These are phyloP conservation scores for Phytophthora uliginosa DNA, from an alignment of 352 stramenopile species.

Conservation along the genomic window DNA sequence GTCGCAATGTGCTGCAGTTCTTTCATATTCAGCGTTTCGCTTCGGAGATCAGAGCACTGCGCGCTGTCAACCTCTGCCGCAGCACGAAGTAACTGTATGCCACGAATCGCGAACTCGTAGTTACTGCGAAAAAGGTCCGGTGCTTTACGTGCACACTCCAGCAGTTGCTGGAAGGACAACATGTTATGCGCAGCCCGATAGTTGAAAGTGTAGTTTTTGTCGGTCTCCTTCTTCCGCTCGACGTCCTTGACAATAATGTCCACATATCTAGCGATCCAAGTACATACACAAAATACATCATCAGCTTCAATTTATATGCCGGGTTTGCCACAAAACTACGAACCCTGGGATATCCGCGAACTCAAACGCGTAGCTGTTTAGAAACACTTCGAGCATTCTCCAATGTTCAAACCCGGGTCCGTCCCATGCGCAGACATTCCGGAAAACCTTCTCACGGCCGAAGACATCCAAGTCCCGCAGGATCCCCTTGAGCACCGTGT, in stretches of 20 bases:
- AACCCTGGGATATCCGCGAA: constrained; percentile 52
- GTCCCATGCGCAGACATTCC: constrained; percentile 27
- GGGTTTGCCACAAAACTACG: not conserved
- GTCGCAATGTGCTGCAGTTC: constrained; percentile 34
- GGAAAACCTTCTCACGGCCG: constrained; percentile 38
- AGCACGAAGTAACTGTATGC: constrained; percentile 37
- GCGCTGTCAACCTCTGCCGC: constrained; percentile 26
- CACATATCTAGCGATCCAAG: constrained; percentile 19
- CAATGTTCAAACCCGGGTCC: constrained; percentile 25
- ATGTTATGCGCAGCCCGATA: constrained; percentile 42
- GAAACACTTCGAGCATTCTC: constrained; percentile 45
- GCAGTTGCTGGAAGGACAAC: constrained; percentile 50
- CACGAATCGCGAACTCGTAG: constrained; percentile 38
- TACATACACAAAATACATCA: not conserved
- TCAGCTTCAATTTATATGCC: not conserved
- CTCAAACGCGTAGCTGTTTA: constrained; percentile 51
- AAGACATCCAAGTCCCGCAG: constrained; percentile 31
- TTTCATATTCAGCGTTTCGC: constrained; percentile 14
- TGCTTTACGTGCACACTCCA: constrained; percentile 32
- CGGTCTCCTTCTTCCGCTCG: constrained; percentile 11
- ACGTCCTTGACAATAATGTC: constrained; percentile 60
- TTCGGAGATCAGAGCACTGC: constrained; percentile 21
- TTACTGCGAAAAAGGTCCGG: constrained; percentile 43
- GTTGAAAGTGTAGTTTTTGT: constrained; percentile 38
- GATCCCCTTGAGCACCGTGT: constrained; percentile 5